phyloP scores from a whole-genome alignment of 2,329 filamentous ascomycete species.

The Periglandula ipomoeae region DNA sequence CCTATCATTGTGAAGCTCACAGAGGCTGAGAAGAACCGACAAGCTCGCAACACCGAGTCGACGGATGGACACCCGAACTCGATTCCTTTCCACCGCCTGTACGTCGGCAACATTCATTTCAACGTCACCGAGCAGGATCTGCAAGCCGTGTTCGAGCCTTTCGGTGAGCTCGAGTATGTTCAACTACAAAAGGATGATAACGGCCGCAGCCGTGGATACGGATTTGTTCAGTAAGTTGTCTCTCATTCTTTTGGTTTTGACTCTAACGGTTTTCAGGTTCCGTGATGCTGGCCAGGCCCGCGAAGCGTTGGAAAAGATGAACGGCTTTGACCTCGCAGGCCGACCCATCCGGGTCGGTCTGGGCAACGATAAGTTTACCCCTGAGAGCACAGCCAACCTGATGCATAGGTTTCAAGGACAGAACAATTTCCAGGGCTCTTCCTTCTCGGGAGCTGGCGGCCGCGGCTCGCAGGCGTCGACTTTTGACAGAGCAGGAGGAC shows the following conservation, averaged over 20 bases:
- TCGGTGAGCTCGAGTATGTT: constrained; percentile 95
- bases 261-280: constrained; percentile 48
- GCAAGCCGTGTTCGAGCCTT: constrained; percentile 93
- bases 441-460: constrained; percentile 83
- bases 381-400: constrained; percentile 88
- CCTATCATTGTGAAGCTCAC: constrained; percentile 97
- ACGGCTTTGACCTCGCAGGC: constrained; percentile 95
- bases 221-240: constrained; percentile 86
- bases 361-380: constrained; percentile 99
- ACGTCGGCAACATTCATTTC: constrained; percentile 99
- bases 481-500: constrained; percentile 84
- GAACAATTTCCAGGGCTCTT: constrained; percentile 76
- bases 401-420: constrained; percentile 85
- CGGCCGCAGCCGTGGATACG: constrained; percentile 86
- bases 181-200: constrained; percentile 95
- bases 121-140: constrained; percentile 95
- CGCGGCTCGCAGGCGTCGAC: constrained; percentile 76
- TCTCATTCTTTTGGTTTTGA: not conserved
- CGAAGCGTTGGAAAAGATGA: constrained; percentile 97
- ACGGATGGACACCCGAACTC: constrained; percentile 64
- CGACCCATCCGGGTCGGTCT: constrained; percentile 97
- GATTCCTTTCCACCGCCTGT: constrained; percentile 93
- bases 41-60: constrained; percentile 73
- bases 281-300: constrained; percentile 84
- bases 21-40: constrained; percentile 98